Evolutionary conservation across 768 basidiomycete species (phyloP), one percentile per base, ranked within the genome.

Genomic region (Guyanaporus albipodus): DNA sequence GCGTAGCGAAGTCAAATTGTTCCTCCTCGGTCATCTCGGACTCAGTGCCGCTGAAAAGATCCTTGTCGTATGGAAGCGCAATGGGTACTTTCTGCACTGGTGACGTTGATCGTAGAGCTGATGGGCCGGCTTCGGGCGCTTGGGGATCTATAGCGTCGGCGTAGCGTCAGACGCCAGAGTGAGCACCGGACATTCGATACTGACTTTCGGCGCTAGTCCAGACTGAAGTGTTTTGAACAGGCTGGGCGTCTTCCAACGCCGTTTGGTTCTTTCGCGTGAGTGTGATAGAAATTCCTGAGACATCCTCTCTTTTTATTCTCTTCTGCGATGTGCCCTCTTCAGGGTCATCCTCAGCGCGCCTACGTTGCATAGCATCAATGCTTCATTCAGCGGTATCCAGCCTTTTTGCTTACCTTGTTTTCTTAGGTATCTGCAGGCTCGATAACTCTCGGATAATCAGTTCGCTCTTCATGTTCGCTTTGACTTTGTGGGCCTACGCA

Each of bases 381-480:
- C 9, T 12, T 4, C 21, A 19, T 29, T 10, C 19, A 0, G 42
- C 22, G 8, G 4, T 10, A 6, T 42, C 14, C 11, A 27, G 6
- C n/a, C 19, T 10, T n/a, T 14, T 11, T 4, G 42, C 44, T 51
- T 17, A 60, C 62, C 52, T 43, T 26, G 17, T 8, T 9, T 31
- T 51, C 53, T 56, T 52, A 12, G 38, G 38, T 21, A 14, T 17
- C 32, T 47, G 47, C 21, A 54, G 33, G 34, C 39, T 52, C n/a
- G 42, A 36, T 26, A 67, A n/a, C 18, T 44, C 49, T 37, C 23
- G 52, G 8, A 67, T 56, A n/a, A 64, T 63, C 9, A 34, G 10
- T 21, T 62, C 57, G 28, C 53, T 67, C 49, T 62, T 64, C 27
- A 45, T 35, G 27, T 67, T 66, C 6, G 56, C 58, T 28, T 52